A percentile compares a stretch with the other conserved stretches of the same genome.
Conservation (phyloP, 768 basidiomycete genomes). For the Mycena crocata region DNA sequence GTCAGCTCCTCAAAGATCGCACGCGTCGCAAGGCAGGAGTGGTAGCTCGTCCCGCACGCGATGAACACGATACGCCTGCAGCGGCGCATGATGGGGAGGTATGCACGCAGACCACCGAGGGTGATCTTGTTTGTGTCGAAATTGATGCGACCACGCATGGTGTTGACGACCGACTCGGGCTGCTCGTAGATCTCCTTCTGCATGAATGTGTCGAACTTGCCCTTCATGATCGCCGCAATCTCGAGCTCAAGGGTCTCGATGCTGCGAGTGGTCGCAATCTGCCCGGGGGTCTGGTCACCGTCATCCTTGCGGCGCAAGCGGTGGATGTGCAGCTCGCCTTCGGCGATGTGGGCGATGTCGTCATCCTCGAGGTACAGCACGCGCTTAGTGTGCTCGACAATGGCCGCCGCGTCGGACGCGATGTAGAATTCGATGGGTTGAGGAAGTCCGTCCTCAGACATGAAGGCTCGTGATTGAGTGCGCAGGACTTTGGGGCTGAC, state of each 20-base stretch:
- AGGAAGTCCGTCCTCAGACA: conserved; percentile 97
- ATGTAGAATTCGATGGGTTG: conserved; percentile 99
- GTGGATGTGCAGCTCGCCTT: conserved; percentile 98
- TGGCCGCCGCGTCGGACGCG: conserved; percentile 95
- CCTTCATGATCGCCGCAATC: conserved; percentile 99
- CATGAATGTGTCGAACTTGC: conserved; percentile 99
- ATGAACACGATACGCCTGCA: conserved; percentile 95
- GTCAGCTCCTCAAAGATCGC: conserved; percentile 99
- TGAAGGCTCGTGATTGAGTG: conserved; percentile 96
- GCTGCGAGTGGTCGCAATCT: conserved; percentile 81
- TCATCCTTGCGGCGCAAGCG: conserved; percentile 93
- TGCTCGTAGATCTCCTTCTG: conserved; percentile 99
- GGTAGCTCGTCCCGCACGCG: conserved; percentile 99
- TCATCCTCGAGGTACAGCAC: conserved; percentile 99
- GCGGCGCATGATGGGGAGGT: conserved; percentile 95
- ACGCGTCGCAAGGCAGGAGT: conserved; percentile 95
- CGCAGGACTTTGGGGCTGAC: conserved; percentile 85
- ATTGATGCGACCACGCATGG: conserved; percentile 99
- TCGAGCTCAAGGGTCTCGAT: conserved; percentile 99
- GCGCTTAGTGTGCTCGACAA: conserved; percentile 98
- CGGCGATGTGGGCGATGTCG: conserved; percentile 97
- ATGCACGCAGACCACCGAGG: conserved; percentile 94
- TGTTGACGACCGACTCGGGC: conserved; percentile 99
- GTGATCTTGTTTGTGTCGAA: conserved; percentile 93
- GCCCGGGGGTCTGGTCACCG: conserved; percentile 67